phyloP scores from a whole-genome alignment of 1,284 basidiomycete genomes.

The Gomphus bonarii region DNA sequence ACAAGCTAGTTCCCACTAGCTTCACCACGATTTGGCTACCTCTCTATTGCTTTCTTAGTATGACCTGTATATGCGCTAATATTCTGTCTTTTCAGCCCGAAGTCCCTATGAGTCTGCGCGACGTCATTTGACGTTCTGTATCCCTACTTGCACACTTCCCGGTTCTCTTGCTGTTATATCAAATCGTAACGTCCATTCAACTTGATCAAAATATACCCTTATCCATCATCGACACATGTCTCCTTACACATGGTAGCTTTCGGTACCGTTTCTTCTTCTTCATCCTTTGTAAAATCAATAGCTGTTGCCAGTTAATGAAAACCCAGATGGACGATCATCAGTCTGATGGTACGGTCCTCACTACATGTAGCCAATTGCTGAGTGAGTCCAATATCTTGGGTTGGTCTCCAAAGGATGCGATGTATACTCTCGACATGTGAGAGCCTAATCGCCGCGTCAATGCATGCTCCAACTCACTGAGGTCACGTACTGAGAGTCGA shows the following conservation, averaged over 20 bases:
- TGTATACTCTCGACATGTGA: slow-evolving; percentile 64
- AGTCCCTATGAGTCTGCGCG: slow-evolving; percentile 78
- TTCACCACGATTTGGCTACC: background rate
- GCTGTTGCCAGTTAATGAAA: slow-evolving; percentile 31
- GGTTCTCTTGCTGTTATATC: slow-evolving; percentile 32
- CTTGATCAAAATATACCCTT: slow-evolving; percentile 52
- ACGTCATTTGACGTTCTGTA: slow-evolving; percentile 56
- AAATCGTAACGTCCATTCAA: slow-evolving; percentile 26
- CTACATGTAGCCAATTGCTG: slow-evolving; percentile 45
- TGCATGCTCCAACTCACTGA: slow-evolving; percentile 10
- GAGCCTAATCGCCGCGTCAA: slow-evolving; percentile 28
- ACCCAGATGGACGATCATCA: slow-evolving; percentile 43
- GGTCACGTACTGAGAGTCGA: slow-evolving; percentile 37
- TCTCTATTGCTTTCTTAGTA: background rate
- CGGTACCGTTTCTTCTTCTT: slow-evolving; percentile 28
- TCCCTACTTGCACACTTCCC: slow-evolving; percentile 53
- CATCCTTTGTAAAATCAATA: slow-evolving; percentile 51
- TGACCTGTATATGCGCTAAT: background rate
- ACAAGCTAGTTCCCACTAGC: background rate
- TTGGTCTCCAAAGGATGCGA: slow-evolving; percentile 55
- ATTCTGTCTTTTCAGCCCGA: slow-evolving; percentile 49
- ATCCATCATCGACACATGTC: slow-evolving; percentile 53
- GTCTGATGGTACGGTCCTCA: slow-evolving; percentile 73
- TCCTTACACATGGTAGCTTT: slow-evolving; percentile 48
- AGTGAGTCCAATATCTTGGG: slow-evolving; percentile 10